These are phyloP conservation scores for Zygotorulaspora florentina DNA, from an alignment of 805 yeast genomes.

Conservation along the genomic window DNA sequence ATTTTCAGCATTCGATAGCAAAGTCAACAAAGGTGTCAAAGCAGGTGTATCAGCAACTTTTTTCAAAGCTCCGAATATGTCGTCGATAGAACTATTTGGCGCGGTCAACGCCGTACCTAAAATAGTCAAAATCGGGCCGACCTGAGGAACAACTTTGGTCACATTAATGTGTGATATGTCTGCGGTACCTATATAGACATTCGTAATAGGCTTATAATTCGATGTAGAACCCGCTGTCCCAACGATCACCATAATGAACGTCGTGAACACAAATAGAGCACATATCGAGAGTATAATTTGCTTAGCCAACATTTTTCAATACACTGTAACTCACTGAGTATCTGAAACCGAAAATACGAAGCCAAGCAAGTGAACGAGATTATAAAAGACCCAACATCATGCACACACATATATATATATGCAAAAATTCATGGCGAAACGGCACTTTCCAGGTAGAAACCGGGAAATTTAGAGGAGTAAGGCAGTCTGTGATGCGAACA, in stretches of 20 bases:
- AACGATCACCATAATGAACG: slow-evolving; percentile 29
- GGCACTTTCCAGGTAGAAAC: neutral
- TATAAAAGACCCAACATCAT: neutral
- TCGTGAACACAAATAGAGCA: slow-evolving; percentile 25
- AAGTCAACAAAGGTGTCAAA: slow-evolving; percentile 27
- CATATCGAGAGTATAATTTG: slow-evolving; percentile 6
- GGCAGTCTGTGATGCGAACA: neutral
- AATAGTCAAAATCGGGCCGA: slow-evolving; percentile 27
- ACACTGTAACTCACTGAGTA: neutral
- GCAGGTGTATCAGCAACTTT: slow-evolving; percentile 27
- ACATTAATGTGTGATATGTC: slow-evolving; percentile 33
- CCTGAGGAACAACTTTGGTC: slow-evolving; percentile 32
- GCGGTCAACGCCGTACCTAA: slow-evolving; percentile 28
- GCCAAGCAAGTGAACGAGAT: neutral
- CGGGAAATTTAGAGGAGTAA: neutral
- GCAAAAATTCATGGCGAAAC: neutral
- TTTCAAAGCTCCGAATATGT: slow-evolving; percentile 24
- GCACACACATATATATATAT: neutral
- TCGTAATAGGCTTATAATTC: slow-evolving; percentile 29
- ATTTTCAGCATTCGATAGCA: slow-evolving; percentile 27
- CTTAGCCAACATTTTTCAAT: slow-evolving; percentile 3
- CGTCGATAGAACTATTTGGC: slow-evolving; percentile 18
- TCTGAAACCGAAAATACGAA: neutral
- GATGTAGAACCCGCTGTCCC: slow-evolving; percentile 33
- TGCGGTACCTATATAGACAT: slow-evolving; percentile 33